These are phyloP conservation scores for Picea sitchensis DNA, from an alignment of 75 land plant species.

Conservation along the genomic window DNA sequence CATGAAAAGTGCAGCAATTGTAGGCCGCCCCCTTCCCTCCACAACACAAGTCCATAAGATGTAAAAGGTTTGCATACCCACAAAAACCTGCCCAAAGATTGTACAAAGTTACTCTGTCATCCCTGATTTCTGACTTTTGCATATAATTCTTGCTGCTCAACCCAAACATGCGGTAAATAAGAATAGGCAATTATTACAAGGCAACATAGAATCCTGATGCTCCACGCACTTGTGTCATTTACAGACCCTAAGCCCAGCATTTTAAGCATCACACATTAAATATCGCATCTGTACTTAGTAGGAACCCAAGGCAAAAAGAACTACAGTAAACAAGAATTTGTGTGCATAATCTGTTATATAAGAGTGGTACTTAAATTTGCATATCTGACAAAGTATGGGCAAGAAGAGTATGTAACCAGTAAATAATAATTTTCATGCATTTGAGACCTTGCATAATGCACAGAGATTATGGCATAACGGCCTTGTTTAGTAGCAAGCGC, in stretches of 20 bases:
- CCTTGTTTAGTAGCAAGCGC: background rate
- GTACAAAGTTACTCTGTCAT: background rate
- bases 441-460: no score
- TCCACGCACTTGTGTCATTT: background rate
- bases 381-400: background rate
- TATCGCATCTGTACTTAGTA: background rate
- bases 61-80: constrained; percentile 59
- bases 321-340: background rate
- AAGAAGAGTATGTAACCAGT: background rate
- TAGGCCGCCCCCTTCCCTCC: constrained; percentile 55
- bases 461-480: background rate
- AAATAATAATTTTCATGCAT: no score
- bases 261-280: background rate
- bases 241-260: background rate
- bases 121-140: constrained; percentile 6
- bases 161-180: background rate
- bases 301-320: background rate
- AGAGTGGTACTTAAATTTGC: background rate
- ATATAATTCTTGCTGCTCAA: background rate
- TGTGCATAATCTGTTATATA: no score
- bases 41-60: constrained; percentile 56
- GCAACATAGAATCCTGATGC: background rate
- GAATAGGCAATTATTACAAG: background rate
- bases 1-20: constrained; percentile 63
- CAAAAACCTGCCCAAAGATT: constrained; percentile 46